Conservation (phyloP, 2,329 filamentous ascomycete species). For the Colletotrichum limetticola region DNA sequence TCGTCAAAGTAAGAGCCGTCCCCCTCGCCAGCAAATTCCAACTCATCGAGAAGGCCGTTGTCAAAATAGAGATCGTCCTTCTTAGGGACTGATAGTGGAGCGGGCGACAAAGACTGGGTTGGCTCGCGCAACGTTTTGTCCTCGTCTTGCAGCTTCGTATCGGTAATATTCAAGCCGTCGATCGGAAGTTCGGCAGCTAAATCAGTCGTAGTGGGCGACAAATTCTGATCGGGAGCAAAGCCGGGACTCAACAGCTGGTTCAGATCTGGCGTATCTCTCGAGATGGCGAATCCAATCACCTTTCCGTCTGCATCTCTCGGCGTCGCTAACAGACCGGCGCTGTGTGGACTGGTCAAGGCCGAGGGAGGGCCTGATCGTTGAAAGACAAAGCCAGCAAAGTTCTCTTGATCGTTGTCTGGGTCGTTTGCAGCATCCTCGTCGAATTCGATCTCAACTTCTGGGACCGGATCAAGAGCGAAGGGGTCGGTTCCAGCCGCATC, state of each 20-base stretch:
- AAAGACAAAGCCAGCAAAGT: constrained; percentile 70
- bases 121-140: constrained; percentile 36
- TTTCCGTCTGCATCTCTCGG: constrained; percentile 66
- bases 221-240: constrained; percentile 19
- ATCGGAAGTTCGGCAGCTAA: constrained; percentile 54
- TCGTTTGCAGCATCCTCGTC: constrained; percentile 48
- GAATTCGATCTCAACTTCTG: constrained; percentile 27
- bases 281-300: constrained; percentile 67
- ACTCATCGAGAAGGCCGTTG: constrained; percentile 62
- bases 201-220: constrained; percentile 32
- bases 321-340: constrained; percentile 58
- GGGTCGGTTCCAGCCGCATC: constrained; percentile 12
- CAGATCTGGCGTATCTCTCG: constrained; percentile 55
- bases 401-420: constrained; percentile 67
- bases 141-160: constrained; percentile 20
- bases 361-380: constrained; percentile 65
- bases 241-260: constrained; percentile 19
- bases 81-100: not conserved
- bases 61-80: constrained; percentile 77
- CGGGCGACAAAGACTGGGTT: constrained; percentile 36
- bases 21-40: constrained; percentile 60
- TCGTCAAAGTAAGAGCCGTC: constrained; percentile 74
- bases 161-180: constrained; percentile 45
- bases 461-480: constrained; percentile 16
- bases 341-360: constrained; percentile 60